Conservation (phyloP, 768 basidiomycete species). For the Jaapia argillacea region DNA sequence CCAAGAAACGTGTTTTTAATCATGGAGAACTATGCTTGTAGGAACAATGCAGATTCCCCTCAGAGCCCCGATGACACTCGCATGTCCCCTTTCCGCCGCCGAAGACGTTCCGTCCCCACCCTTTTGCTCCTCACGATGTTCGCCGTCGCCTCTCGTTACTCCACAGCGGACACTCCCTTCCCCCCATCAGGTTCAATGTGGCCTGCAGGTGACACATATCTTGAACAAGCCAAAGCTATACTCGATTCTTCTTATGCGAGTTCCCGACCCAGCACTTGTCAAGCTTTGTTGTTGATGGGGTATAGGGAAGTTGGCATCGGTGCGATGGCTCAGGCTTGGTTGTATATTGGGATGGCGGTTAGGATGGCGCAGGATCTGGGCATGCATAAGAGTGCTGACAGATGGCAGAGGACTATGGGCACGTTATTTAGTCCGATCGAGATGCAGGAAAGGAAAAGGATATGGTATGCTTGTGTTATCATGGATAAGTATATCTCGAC, state of each 20-base stretch:
- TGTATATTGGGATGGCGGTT: slow-evolving; percentile 79
- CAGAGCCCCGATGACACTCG: too few relatives aligned
- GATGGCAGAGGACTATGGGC: slow-evolving; percentile 57
- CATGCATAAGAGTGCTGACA: slow-evolving; percentile 73
- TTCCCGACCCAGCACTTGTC: slow-evolving; percentile 66
- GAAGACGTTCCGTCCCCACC: slow-evolving; percentile 40
- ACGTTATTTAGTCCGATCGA: slow-evolving; percentile 49
- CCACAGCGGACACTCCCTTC: slow-evolving; percentile 18
- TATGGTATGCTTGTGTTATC: slow-evolving; percentile 73
- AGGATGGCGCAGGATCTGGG: slow-evolving; percentile 90
- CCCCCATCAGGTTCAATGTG: slow-evolving; percentile 60
- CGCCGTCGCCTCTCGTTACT: slow-evolving; percentile 70
- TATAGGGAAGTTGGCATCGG: slow-evolving; percentile 85
- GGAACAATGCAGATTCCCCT: too few relatives aligned
- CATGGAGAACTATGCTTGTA: too few relatives aligned
- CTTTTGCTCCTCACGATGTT: slow-evolving; percentile 80
- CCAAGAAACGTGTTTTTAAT: neutral
- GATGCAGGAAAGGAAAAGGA: slow-evolving; percentile 58
- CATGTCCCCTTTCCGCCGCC: slow-evolving; percentile 28
- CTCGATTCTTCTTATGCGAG: slow-evolving; percentile 60
- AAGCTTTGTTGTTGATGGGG: slow-evolving; percentile 71
- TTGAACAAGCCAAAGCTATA: slow-evolving; percentile 54
- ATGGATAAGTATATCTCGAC: slow-evolving; percentile 75
- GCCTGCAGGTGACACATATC: slow-evolving; percentile 68
- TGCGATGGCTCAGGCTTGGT: slow-evolving; percentile 84